phyloP scores from a whole-genome alignment of 176 grass and related monocot species.

The Aegilops speltoides region DNA sequence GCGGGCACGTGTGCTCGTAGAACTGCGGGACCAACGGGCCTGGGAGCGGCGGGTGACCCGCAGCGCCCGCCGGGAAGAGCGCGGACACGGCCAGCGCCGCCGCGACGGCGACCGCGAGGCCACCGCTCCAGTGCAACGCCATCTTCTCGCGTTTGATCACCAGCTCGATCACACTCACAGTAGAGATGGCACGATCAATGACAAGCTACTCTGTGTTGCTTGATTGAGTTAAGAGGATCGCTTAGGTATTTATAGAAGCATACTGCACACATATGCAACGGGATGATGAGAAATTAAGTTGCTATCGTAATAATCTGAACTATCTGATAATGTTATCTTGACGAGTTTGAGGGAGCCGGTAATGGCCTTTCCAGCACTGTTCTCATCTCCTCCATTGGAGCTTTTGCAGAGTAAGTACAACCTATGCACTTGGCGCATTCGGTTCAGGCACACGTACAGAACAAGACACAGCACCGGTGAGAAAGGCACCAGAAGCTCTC shows the following conservation, averaged over 20 bases:
- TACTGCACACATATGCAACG: not conserved
- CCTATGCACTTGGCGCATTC: conserved; percentile 44
- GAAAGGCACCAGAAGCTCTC: not conserved
- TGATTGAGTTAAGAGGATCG: not conserved
- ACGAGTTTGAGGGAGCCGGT: conserved; percentile 40
- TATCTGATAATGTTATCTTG: conserved; percentile 6
- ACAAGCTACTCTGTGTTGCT: not conserved
- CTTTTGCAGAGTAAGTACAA: conserved; percentile 57
- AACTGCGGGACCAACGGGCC: conserved; percentile 53
- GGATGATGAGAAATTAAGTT: conserved; percentile 11
- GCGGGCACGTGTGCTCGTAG: conserved; percentile 75
- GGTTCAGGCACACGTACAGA: conserved; percentile 30
- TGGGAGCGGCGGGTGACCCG: conserved; percentile 21
- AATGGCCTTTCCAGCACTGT: conserved; percentile 49
- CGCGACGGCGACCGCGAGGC: conserved; percentile 16
- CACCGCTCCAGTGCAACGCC: conserved; percentile 29
- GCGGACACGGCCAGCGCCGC: not conserved
- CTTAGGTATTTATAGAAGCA: conserved; percentile 22
- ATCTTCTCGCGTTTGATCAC: not conserved
- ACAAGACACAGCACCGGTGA: not conserved
- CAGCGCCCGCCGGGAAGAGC: not conserved
- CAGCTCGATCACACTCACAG: not conserved
- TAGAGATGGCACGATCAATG: not conserved
- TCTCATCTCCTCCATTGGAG: conserved; percentile 31
- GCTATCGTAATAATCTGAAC: not conserved